Base-by-base conservation (phyloP, 371 early-diverging fungal genomes). In the Mucor saturninus region DNA sequence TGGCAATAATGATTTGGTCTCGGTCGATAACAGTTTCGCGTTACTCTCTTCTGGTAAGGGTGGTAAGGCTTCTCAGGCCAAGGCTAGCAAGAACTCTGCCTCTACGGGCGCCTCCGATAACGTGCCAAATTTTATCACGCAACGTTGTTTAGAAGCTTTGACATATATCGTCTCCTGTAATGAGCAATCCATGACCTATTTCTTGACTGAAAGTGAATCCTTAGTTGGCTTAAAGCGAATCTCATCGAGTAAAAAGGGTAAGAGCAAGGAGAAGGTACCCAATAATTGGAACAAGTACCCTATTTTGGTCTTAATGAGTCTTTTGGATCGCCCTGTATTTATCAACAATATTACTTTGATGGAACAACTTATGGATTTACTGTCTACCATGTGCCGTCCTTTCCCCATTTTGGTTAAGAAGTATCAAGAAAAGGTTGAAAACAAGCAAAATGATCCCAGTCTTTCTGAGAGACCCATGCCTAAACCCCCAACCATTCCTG, bases 301-400 rank as follows among this genome's bases (percentile, higher is more conserved):
- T 9, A 85, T 96, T 11, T 90, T 95, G 35, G 83, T 91, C 8
- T 73, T 98, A 59, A 79, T 98, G 61, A 83, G 88, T 42, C 81
- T 97, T 55, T 73, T 98, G 52, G 96, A 94, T 64, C 86, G 91
- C 29, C 91, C 91, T 13, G 83, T 83, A 40, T 94, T 93, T 71
- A 79, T 91, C 43, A 68, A 89, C 15, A 93, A 93, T 67, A 69
- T 90, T 1, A 67, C 80, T 2, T 66, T 98, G 42, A 89, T 97
- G 83, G 98, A 97, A 70, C 90, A 91, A 56, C 65, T 96, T 46
- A 94, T 95, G 91, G 89, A 91, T 54, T 69, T 96, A n/a, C 73
- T 98, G 13, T 80, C 92, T 8, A 78, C 85, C 0, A 87, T 92
- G 65, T 87, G 91, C 46, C 86, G 89, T 50, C 91, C 91, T 13